Evolutionary conservation across 192 early-diverging fungal genomes (phyloP), one percentile per base, ranked within the genome.

Genomic region (Borealophlyctis nickersoniae): DNA sequence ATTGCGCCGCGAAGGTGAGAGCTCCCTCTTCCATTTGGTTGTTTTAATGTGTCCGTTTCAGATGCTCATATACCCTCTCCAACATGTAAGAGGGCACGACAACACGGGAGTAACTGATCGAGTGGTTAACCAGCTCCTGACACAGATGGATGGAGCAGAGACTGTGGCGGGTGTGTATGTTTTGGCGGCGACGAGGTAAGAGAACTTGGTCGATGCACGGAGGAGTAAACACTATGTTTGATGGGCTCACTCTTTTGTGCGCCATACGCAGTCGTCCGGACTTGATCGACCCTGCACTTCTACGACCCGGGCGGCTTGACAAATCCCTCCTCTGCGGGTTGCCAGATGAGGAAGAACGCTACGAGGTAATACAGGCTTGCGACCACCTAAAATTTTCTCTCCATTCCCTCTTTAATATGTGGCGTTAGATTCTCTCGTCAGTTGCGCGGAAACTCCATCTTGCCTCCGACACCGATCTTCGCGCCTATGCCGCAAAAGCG

Each of bases 111-210:
- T 99, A 3, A 99, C 96, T 0, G 96, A 99, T 70, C 84, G 96
- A 36, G 95, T 99, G 0, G 96, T 99, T 22, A 99, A 99, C 73
- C 96, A 99, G 74, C 88, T 99, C 79, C 63, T 99, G 69, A 99
- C 96, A 3, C 89, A 94, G 67, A 96, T 99, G 93, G 96, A 99
- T 71, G 96, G 96, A 63, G 96, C 96, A 0, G 94, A 99, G 74
- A 94, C 94, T 0, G 72, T 97, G 13, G 86, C 89, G 36, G 96
- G 96, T 34, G 96, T 99, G 1, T 99, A 96, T 69, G 95, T 99
- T 16, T 73, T 99, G 57, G 96, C 93, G 4, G 96, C 96, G 0
- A 97, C 92, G 23, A 86, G 86, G 84, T 82, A 67, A 61, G 36
- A 13, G 23, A 4, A 89, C 89, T 3, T 70, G 92, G 56, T 67